Base-by-base conservation (phyloP, 305 asterid species). In the Fraxinus sp. region DNA sequence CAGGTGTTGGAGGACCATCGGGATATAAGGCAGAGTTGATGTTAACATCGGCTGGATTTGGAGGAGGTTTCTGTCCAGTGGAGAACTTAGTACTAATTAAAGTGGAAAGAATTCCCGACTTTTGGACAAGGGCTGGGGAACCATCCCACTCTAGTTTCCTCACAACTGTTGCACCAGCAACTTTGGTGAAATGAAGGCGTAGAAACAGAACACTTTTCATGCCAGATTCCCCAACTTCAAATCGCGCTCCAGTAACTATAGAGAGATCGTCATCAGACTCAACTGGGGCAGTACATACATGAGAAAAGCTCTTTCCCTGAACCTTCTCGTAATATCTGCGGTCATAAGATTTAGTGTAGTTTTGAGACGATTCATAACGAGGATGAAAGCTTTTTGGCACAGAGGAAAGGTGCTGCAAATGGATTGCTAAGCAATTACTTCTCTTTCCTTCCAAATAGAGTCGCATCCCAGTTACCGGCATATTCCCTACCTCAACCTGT, bases 371-470 rank as follows among this genome's bases (percentile, higher is more conserved):
- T 52, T 84, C 90, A 10, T 81, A 81, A 18, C 74, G 92, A 62
- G 91, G 90, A 76, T 90, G 92, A 85, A 93, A 90, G 89, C 91
- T 89, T 87, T 88, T 82, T 4, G 98, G 98, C 44, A 88, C 82
- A 80, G 95, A 91, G 71, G 98, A 93, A 44, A 93, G 94, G 86
- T 93, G 97, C 86, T 93, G 97, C 85, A 92, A 73, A 82, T 93
- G 98, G 88, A 93, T 88, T 78, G 93, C 98, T 49, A 93, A 83
- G 84, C 94, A 89, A 71, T 93, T 91, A 9, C 95, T 90, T 86
- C 90, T 87, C 82, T 91, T 93, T 76, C 98, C 98, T 92, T 92
- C 97, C 86, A 93, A 80, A 80, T 92, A 90, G 14, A 93, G 87
- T n/a, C 97, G 92, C 77, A 93, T 87, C 80, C 98, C 98, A 2